Evolutionary conservation across 225 moss, liverwort and hornwort species (phyloP).

Genomic region (Pseudisothecium myosuroides): DNA sequence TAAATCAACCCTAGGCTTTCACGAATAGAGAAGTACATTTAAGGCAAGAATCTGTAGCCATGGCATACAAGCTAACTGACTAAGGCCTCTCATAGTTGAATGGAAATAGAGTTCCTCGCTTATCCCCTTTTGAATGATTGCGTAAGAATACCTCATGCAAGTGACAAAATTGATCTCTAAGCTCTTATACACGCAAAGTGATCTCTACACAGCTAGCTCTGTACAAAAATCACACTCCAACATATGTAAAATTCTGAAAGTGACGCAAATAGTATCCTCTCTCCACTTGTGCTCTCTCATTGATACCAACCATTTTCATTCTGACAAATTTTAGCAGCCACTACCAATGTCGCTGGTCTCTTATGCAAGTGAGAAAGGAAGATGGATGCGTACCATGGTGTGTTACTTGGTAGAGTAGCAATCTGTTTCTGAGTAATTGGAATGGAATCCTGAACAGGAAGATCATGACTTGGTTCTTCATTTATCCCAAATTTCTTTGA

Average conservation of each 20-base stretch:
- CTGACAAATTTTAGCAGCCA: too few species aligned
- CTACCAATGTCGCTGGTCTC: not conserved
- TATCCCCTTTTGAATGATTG: not conserved
- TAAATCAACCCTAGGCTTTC: not conserved
- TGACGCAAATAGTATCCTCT: not conserved
- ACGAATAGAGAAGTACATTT: not conserved
- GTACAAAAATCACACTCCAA: too few species aligned
- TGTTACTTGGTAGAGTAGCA: not conserved
- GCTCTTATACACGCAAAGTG: not conserved
- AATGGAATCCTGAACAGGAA: not conserved
- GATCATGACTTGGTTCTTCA: not conserved
- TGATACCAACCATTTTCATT: not conserved
- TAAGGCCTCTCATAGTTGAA: not conserved
- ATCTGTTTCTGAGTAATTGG: not conserved
- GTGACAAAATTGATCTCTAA: not conserved
- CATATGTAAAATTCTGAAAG: not conserved
- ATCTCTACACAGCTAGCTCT: not conserved
- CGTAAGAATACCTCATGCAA: not conserved
- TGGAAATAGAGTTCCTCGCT: not conserved
- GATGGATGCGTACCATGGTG: not conserved
- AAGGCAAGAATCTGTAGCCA: not conserved
- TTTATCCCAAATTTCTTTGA: not conserved
- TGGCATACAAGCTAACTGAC: not conserved
- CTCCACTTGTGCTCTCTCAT: not conserved
- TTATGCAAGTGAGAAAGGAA: not conserved